Base-by-base conservation (phyloP, 2,329 filamentous ascomycete genomes). In the Calonectria leucothoes region DNA sequence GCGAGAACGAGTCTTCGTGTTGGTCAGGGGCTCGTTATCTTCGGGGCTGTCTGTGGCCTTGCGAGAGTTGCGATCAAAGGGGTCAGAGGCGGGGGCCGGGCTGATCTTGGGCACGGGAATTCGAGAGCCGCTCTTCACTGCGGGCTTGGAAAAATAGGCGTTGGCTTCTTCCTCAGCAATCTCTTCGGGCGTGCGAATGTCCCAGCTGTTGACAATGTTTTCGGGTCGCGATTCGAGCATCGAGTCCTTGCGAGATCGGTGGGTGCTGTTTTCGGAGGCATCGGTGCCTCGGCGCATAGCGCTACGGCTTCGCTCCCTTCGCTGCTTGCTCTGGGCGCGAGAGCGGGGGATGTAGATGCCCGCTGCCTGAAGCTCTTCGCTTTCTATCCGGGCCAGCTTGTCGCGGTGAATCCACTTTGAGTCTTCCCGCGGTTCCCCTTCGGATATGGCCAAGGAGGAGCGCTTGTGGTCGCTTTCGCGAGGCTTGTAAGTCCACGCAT, bases 351-450 rank as follows among this genome's bases (percentile, higher is more conserved):
- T 81, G 65, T 90, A 87, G 78, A 96, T 92, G 35, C 94, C 94
- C 8, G 94, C 94, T 72, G 94, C 94, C 82, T 95, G 93, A 75
- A 97, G 88, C 84, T 97, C 94, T 80, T 93, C 90, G 78, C 88
- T 96, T 84, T 97, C 94, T 78, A 96, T 97, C 81, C 91, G 91
- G 69, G 94, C 94, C 74, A 97, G 86, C 85, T 96, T 96, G 84
- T 97, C 94, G 70, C 94, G 88, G 81, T 97, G 94, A 79, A 97
- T 96, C 94, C 94, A 97, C 83, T 94, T 93, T 37, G 92, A 94
- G 74, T 91, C 31, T 37, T 59, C 59, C 11, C 23, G 1, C 88
- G 74, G 93, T 92, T 39, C 87, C 39, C 88, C 85, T 39, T 82
- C 80, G 11, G 72, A 59, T 5, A 79, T 72, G 31, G 79, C 79